Evolutionary conservation across 2,329 filamentous ascomycete genomes (phyloP).

Genomic region (Diaporthe ilicicola): DNA sequence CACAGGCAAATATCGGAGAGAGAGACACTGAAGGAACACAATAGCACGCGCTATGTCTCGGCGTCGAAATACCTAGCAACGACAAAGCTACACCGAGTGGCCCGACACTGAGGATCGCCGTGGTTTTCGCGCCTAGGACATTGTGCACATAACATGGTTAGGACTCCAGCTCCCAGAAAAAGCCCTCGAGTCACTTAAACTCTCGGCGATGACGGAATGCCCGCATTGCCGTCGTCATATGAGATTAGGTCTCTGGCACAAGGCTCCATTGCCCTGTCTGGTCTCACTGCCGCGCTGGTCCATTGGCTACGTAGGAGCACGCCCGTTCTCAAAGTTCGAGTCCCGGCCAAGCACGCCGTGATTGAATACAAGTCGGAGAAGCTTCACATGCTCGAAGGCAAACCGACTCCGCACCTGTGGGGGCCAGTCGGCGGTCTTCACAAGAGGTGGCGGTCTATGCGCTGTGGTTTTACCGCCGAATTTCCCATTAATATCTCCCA

Average conservation of each 20-base stretch:
- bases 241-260: background rate
- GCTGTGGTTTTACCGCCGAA: background rate
- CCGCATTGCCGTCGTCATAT: background rate
- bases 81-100: background rate
- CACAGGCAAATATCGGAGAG: background rate
- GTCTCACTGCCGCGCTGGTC: background rate
- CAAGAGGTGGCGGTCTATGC: background rate
- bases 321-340: background rate
- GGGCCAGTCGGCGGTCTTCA: background rate
- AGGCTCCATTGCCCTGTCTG: background rate
- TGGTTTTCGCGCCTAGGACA: background rate
- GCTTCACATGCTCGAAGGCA: background rate
- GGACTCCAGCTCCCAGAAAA: background rate
- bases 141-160: background rate
- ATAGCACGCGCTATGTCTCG: background rate
- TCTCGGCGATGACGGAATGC: background rate
- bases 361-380: background rate
- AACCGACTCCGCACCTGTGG: background rate
- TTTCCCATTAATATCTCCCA: background rate
- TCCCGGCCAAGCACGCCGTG: background rate
- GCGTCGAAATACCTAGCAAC: background rate
- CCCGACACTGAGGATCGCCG: background rate
- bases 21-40: constrained; percentile 3
- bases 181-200: background rate
- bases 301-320: background rate